A percentile compares a stretch with the other conserved stretches of the same genome.
These are phyloP conservation scores for Euphrasia arctica DNA, from an alignment of 305 asterid species.

Conservation along the genomic window DNA sequence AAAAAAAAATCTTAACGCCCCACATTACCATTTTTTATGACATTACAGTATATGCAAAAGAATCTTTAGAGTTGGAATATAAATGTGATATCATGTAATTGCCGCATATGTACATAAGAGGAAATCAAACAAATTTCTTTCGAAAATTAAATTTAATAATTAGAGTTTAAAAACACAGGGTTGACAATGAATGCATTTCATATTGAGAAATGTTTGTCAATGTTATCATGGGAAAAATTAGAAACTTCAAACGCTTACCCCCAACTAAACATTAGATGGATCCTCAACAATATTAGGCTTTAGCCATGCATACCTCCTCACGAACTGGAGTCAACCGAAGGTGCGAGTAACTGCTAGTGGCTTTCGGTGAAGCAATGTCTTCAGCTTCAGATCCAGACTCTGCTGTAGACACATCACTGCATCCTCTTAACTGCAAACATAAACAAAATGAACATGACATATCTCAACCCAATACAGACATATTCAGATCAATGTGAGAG, in stretches of 20 bases:
- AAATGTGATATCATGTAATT: no score
- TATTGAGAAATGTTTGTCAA: no score
- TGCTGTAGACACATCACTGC: slow-evolving; percentile 95
- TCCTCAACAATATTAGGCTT: slow-evolving; percentile 7
- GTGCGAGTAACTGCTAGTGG: slow-evolving; percentile 70
- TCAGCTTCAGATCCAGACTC: slow-evolving; percentile 99
- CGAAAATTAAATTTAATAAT: no score
- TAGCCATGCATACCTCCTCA: slow-evolving; percentile 66
- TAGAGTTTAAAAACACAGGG: no score
- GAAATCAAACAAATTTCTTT: no score
- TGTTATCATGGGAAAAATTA: not conserved
- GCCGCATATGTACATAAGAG: no score
- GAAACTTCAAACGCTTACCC: slow-evolving; percentile 17
- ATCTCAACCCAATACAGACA: slow-evolving; percentile 15
- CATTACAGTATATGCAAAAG: no score
- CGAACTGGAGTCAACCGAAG: slow-evolving; percentile 96
- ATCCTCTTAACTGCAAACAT: slow-evolving; percentile 49
- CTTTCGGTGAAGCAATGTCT: slow-evolving; percentile 91
- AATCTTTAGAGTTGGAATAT: no score
- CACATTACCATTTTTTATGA: not conserved
- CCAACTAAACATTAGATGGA: not conserved
- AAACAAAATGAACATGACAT: slow-evolving; percentile 18
- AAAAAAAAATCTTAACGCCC: not conserved
- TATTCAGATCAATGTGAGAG: slow-evolving; percentile 5
- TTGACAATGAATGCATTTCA: no score